Percentiles rank a stretch among this genome's conserved stretches.
These are phyloP conservation scores for Ogataea pilisensis DNA, from an alignment of 805 yeast genomes.

Conservation along the genomic window DNA sequence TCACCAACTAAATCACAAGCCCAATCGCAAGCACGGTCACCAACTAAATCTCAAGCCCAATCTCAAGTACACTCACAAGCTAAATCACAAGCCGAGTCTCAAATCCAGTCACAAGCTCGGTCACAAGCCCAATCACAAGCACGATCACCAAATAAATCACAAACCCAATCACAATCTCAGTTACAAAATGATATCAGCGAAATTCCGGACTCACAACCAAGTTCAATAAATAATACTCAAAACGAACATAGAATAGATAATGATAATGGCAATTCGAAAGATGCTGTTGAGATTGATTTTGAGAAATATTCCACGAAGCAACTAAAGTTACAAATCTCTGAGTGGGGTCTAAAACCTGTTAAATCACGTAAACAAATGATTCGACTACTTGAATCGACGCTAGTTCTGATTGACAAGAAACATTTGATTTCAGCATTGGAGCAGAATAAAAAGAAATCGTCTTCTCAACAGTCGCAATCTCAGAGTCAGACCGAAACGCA, in stretches of 20 bases:
- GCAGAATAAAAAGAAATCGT: neutral
- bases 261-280: too few relatives aligned
- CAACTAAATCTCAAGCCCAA: too few relatives aligned
- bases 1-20: too few relatives aligned
- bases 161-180: neutral
- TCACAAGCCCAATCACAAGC: too few relatives aligned
- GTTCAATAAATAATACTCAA: neutral
- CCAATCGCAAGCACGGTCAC: too few relatives aligned
- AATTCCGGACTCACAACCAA: conserved; percentile 20
- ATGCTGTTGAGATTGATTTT: conserved; percentile 11
- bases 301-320: conserved; percentile 15
- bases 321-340: conserved; percentile 23
- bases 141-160: too few relatives aligned
- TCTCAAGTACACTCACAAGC: too few relatives aligned
- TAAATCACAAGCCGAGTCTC: too few relatives aligned
- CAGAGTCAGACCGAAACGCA: conserved; percentile 6
- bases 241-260: neutral
- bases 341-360: conserved; percentile 38
- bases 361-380: conserved; percentile 33
- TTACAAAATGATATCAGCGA: conserved; percentile 1
- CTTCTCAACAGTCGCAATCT: conserved; percentile 4
- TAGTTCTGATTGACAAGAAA: conserved; percentile 17
- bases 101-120: too few relatives aligned
- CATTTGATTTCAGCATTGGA: conserved; percentile 1
- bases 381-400: conserved; percentile 23